Base-by-base conservation (phyloP, 2,329 filamentous ascomycete species). In the Apiospora hydei region DNA sequence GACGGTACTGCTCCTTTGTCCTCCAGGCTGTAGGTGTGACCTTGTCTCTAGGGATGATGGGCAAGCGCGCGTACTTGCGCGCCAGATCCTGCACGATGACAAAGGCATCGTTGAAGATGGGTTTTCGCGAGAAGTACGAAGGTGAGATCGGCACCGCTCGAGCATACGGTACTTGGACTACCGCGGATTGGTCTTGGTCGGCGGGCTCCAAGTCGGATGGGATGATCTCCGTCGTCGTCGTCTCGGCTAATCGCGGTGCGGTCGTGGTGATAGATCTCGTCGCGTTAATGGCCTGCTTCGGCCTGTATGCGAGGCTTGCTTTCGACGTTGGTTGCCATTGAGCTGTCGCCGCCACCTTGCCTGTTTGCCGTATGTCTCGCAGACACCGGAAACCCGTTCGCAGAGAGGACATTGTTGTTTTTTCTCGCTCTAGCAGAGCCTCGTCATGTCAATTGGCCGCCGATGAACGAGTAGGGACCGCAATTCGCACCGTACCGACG, bases 111-210 rank as follows among this genome's bases (percentile, higher is more conserved):
- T 92, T 96, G 86, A 98, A 98, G 71, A 88, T 87, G 1, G 95
- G 93, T 73, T 92, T 92, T 70, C 92, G 92, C 70, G 94, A 95
- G 85, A 98, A 99, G 84, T 99, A 99, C n/a, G 96, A 96, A 3
- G 94, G 92, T 47, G 95, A 98, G 38, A 88, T 88, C 26, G 96
- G 96, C 47, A 98, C 85, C 30, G 97, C 86, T 75, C 96, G 94
- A 70, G 93, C 91, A 75, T 90, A 88, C 38, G 78, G 75, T 41
- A 83, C 8, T 46, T 24, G 24, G 26, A 61, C 69, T 53, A n/a
- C 24, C 13, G 26, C 13, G 8, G 66, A 13, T 30, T 4, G n/a
- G 5, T 13, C n/a, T 30, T 41, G 10, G 44, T 18, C 21, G 18
- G 30, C 16, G 30, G 66, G 26, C 24, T 46, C 41, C n/a, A 18